Conservation (phyloP, 2,329 filamentous ascomycete species). For the Eurotiales sp. region DNA sequence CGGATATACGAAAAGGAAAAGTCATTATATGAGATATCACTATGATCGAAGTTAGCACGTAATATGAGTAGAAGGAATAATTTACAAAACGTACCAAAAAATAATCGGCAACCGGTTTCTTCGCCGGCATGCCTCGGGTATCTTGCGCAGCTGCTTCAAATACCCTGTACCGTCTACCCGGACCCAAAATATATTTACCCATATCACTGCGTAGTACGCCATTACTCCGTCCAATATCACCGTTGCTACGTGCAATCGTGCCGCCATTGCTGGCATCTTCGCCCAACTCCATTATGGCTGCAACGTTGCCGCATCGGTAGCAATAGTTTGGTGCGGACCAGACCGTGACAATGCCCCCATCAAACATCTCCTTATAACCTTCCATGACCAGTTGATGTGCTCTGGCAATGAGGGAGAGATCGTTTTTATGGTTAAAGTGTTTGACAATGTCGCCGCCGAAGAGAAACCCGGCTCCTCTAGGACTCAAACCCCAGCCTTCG, state of each 20-base stretch:
- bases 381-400: constrained; percentile 99
- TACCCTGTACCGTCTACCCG: constrained; percentile 85
- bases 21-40: constrained; percentile 12
- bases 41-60: not conserved
- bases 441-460: constrained; percentile 96
- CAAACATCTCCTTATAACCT: constrained; percentile 99
- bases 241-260: constrained; percentile 61
- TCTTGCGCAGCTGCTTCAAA: constrained; percentile 97
- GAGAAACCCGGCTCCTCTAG: constrained; percentile 89
- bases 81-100: constrained; percentile 58
- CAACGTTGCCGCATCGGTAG: constrained; percentile 93
- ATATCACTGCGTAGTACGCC: constrained; percentile 48
- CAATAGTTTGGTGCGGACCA: constrained; percentile 98
- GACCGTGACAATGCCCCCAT: constrained; percentile 93
- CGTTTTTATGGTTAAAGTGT: constrained; percentile 90
- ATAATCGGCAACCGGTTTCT: constrained; percentile 97
- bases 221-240: constrained; percentile 41
- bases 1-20: not conserved
- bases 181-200: constrained; percentile 56
- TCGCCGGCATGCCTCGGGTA: constrained; percentile 93
- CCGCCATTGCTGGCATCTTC: constrained; percentile 78
- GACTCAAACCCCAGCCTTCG: constrained; percentile 92
- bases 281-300: constrained; percentile 85
- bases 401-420: constrained; percentile 84
- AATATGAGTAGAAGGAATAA: not conserved